Percentiles rank a stretch among this genome's conserved stretches.
Evolutionary conservation across 768 basidiomycete species (phyloP).

Genomic region (Tylopilus sp.): DNA sequence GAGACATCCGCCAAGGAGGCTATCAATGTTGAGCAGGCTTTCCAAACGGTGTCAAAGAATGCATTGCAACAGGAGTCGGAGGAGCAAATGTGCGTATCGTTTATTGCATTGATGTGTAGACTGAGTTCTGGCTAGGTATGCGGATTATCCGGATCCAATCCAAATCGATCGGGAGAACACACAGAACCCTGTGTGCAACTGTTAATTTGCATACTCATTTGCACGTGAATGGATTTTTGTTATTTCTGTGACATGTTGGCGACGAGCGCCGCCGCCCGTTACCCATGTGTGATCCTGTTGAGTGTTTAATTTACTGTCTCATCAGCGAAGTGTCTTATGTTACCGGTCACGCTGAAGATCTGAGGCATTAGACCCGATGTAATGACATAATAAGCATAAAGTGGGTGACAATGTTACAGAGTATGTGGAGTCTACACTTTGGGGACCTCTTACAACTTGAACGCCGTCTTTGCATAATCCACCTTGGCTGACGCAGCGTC

Average conservation of each 20-base stretch:
- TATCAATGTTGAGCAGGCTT: constrained; percentile 99
- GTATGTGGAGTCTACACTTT: constrained; percentile 3
- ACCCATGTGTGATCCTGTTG: constrained; percentile 31
- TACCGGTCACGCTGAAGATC: constrained; percentile 12
- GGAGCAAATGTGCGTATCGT: constrained; percentile 74
- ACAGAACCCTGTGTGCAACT: constrained; percentile 91
- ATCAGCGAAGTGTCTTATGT: constrained; percentile 24
- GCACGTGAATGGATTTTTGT: constrained; percentile 21
- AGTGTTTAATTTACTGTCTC: constrained; percentile 34
- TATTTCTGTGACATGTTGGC: constrained; percentile 23
- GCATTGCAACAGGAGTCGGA: constrained; percentile 97
- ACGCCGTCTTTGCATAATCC: constrained; percentile 50
- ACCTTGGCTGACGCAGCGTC: constrained; percentile 71
- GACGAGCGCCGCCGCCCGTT: constrained; percentile 27
- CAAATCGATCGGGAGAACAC: constrained; percentile 91
- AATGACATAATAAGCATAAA: constrained; percentile 16
- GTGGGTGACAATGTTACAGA: constrained; percentile 18
- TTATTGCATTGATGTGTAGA: constrained; percentile 9
- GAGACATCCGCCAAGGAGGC: constrained; percentile 99
- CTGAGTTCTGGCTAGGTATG: constrained; percentile 60
- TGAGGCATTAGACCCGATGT: constrained; percentile 3
- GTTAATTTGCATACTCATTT: constrained; percentile 42
- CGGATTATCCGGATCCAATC: constrained; percentile 98
- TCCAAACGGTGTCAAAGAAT: constrained; percentile 99
- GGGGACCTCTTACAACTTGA: constrained; percentile 45